Evolutionary conservation across 495 filamentous ascomycete genomes (phyloP), one percentile per base, ranked within the genome.

Genomic region (Eremomyces bilateralis): DNA sequence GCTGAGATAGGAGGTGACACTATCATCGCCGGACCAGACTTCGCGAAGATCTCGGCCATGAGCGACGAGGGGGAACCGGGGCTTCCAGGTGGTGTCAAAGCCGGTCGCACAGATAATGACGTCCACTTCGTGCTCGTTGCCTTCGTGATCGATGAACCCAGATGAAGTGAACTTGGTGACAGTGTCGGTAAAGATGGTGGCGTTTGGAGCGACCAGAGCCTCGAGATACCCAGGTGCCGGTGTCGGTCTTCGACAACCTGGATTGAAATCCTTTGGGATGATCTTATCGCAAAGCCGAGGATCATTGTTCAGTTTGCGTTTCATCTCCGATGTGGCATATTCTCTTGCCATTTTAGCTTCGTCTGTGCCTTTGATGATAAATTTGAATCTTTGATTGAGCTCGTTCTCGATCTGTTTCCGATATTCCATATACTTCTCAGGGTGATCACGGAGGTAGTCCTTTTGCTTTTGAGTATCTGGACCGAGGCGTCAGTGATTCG

Each of bases 321-420:
- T 39, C 54, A 58, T 58, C 38, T 53, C 47, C 18, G 45, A 36
- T 31, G 38, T 32, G 18, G 44, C 33, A 37, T 42, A 56, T 8
- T 54, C 51, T 1, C 51, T 39, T 12, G 52, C 52, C 15, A 30
- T 31, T 6, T 37, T 34, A 3, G 52, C 48, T 38, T 55, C 50
- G 15, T 44, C 24, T 16, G 42, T 44, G 22, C 55, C 55, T 39
- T 56, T 56, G 33, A 59, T 42, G 36, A 57, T 57, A 41, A 59
- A 57, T 33, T 50, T 54, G 49, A 59, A 59, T 15, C 56, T 47
- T 32, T 59, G 52, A 29, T 59, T 59, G 15, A 59, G 42, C 37
- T 57, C 56, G 33, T 54, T 55, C 41, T 59, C 56, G 33, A 59
- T 53, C 36, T 51, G 45, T 31, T 57, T 57, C 20, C 54, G 43